Evolutionary conservation across 768 basidiomycete species (phyloP).

Genomic region (Amanita subjunquillea): DNA sequence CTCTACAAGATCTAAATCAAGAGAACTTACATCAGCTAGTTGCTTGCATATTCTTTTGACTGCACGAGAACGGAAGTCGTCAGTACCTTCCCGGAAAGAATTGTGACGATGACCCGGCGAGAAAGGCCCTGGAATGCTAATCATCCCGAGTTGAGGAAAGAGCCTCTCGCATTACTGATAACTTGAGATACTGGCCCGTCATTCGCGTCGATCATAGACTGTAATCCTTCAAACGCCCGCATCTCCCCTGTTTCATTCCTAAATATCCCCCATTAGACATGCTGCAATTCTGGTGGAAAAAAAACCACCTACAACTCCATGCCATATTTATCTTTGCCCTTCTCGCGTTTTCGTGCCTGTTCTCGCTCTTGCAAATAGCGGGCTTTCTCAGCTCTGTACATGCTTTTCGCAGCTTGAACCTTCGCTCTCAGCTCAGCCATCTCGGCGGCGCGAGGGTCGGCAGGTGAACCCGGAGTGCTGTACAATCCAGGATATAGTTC

Average conservation of each 20-base stretch:
- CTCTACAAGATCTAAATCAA: slow-evolving; percentile 6
- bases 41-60: slow-evolving; percentile 42
- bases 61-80: slow-evolving; percentile 28
- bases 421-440: slow-evolving; percentile 25
- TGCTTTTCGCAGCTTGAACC: slow-evolving; percentile 55
- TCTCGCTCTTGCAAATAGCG: slow-evolving; percentile 43
- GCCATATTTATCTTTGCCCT: slow-evolving; percentile 22
- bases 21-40: slow-evolving; percentile 49
- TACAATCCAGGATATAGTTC: neutral
- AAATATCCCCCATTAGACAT: neutral
- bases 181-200: slow-evolving; percentile 16
- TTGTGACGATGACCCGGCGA: slow-evolving; percentile 16
- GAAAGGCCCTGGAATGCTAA: slow-evolving; percentile 39
- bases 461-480: neutral
- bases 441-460: neutral
- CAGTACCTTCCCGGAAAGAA: slow-evolving; percentile 13
- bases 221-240: slow-evolving; percentile 1
- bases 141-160: slow-evolving; percentile 54
- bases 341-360: slow-evolving; percentile 32
- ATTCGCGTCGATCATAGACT: neutral
- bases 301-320: neutral
- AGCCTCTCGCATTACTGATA: slow-evolving; percentile 51
- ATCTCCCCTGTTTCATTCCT: neutral
- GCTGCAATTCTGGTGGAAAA: neutral
- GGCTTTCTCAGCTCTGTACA: slow-evolving; percentile 65